A percentile compares a stretch with the other conserved stretches of the same genome.
Evolutionary conservation across 345 rosid genomes (phyloP).

Genomic region (Pistacia atlantica): DNA sequence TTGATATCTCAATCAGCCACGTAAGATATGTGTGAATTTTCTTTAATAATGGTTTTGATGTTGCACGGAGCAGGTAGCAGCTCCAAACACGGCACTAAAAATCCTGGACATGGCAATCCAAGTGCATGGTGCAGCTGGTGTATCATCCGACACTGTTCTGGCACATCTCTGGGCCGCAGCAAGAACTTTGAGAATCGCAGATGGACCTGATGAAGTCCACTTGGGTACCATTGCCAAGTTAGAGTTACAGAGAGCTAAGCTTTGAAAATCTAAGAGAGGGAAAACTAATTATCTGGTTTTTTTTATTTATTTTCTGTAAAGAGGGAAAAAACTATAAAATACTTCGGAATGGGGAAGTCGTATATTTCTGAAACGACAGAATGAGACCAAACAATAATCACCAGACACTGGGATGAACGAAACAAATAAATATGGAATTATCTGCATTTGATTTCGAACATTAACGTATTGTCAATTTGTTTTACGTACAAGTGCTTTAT

Average conservation of each 20-base stretch:
- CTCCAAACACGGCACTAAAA: conserved; percentile 90
- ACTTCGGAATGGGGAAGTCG: background rate
- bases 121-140: conserved; percentile 87
- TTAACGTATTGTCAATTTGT: too few relatives aligned
- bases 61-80: conserved; percentile 70
- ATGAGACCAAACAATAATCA: too few relatives aligned
- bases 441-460: too few relatives aligned
- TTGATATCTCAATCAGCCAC: background rate
- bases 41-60: background rate
- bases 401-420: too few relatives aligned
- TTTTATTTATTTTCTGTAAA: background rate
- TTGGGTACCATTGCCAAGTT: conserved; percentile 85
- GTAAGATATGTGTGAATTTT: background rate
- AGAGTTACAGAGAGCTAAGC: conserved; percentile 79
- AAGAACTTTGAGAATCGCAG: conserved; percentile 81
- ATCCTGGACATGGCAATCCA: conserved; percentile 91
- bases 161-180: conserved; percentile 92
- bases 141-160: conserved; percentile 78
- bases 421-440: too few relatives aligned
- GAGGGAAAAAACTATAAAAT: background rate
- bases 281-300: background rate
- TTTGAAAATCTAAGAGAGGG: conserved; percentile 30
- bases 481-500: too few relatives aligned
- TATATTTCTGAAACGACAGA: too few relatives aligned
- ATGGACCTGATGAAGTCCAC: conserved; percentile 97